Evolutionary conservation across 2,329 filamentous ascomycete genomes (phyloP).

Genomic region (Monilinia vaccinii-corymbosi): DNA sequence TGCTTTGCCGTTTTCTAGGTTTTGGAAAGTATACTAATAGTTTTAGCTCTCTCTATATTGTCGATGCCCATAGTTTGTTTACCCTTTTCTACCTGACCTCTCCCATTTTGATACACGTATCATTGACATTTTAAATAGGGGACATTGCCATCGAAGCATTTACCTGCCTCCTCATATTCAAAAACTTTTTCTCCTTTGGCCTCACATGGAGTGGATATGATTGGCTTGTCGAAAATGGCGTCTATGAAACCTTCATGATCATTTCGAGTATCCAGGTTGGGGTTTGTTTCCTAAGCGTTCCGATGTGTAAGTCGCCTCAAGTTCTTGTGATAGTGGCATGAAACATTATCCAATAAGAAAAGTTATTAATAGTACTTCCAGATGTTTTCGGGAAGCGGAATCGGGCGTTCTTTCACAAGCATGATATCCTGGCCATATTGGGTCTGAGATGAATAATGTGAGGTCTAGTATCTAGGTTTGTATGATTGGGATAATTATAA

Average conservation of each 20-base stretch:
- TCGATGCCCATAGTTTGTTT: slow-evolving; percentile 77
- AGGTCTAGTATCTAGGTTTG: not conserved
- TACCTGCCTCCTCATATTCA: slow-evolving; percentile 84
- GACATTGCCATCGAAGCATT: slow-evolving; percentile 81
- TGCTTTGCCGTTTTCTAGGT: not conserved
- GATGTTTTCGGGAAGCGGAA: slow-evolving; percentile 7
- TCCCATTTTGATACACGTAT: not conserved
- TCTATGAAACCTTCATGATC: slow-evolving; percentile 53
- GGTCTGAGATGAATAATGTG: not conserved
- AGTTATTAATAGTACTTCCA: not conserved
- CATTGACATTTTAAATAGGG: slow-evolving; percentile 35
- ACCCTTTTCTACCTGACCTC: not conserved
- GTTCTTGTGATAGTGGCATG: not conserved
- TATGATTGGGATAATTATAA: not conserved
- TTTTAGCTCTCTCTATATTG: slow-evolving; percentile 57
- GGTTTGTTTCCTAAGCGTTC: slow-evolving; percentile 65
- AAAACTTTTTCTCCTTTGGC: slow-evolving; percentile 85
- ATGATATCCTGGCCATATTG: not conserved
- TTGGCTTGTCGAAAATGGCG: slow-evolving; percentile 65
- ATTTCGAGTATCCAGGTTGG: slow-evolving; percentile 70
- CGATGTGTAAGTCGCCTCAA: slow-evolving; percentile 57
- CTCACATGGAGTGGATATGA: slow-evolving; percentile 77
- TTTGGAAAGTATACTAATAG: not conserved
- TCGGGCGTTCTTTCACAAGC: slow-evolving; percentile 2
- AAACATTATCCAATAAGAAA: not conserved